Evolutionary conservation across 306 rosid genomes (phyloP).

Genomic region (Argentina anserina): DNA sequence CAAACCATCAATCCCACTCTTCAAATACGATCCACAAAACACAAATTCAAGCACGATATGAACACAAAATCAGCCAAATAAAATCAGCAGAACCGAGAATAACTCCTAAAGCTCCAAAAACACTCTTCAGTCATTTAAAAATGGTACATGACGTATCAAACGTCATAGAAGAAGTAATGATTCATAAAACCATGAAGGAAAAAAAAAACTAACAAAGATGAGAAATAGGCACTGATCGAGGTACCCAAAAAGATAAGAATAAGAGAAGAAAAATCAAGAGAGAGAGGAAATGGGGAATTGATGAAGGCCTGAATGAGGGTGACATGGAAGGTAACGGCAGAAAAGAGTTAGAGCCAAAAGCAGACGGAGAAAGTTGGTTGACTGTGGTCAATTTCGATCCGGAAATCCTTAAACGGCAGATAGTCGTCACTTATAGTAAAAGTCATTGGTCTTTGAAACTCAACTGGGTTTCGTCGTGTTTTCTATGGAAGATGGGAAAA

Average conservation of each 20-base stretch:
- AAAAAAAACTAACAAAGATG: background rate
- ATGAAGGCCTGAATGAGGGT: conserved; percentile 60
- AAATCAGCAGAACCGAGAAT: background rate
- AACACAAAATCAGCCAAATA: background rate
- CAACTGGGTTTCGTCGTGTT: conserved; percentile 21
- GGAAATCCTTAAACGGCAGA: conserved; percentile 55
- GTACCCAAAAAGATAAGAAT: background rate
- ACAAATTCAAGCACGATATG: background rate
- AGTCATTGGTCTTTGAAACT: conserved; percentile 34
- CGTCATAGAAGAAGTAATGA: background rate
- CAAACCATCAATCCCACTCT: background rate
- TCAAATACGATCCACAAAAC: background rate
- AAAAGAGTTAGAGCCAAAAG: conserved; percentile 76
- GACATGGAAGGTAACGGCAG: conserved; percentile 57
- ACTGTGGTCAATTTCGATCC: conserved; percentile 47
- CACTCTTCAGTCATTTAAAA: background rate
- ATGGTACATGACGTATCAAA: background rate
- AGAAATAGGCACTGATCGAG: conserved; percentile 2
- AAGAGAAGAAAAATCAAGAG: background rate
- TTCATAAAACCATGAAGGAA: background rate
- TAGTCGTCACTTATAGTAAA: conserved; percentile 32
- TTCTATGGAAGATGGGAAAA: conserved; percentile 1
- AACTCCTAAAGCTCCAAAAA: background rate
- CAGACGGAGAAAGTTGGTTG: conserved; percentile 56
- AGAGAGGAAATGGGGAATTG: background rate